Base-by-base conservation (phyloP, 2,329 filamentous ascomycete species). In the Scytalidium sp. region DNA sequence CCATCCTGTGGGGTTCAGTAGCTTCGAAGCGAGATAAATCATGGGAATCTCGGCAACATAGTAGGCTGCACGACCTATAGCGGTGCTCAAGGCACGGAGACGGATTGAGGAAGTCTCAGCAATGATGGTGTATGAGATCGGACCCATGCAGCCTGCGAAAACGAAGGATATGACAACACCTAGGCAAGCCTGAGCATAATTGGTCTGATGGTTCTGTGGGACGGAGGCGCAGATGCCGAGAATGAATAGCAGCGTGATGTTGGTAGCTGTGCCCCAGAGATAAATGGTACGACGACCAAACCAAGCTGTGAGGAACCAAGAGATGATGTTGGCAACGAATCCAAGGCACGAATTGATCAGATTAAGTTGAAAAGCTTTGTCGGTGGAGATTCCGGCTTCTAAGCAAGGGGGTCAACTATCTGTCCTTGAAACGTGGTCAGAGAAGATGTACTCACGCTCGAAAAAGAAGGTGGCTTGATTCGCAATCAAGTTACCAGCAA, bases 81-180 rank as follows among this genome's bases (percentile, higher is more conserved):
- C 81, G 19, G 81, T 85, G 7, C 78, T 85, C 22, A 84, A 67
- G 45, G 82, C 78, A 44, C 82, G 67, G 20, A 85, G 80, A 52
- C 81, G 80, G 48, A 85, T 75, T 43, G 82, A 70, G 0, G 82
- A 83, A 2, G 82, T 85, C 66, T 85, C 82, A 58, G 76, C 80
- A 41, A 85, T 85, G 57, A 84, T 80, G 67, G 80, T 76, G 75
- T 77, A 85, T 3, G 81, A 83, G 39, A 78, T 76, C 41, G 82
- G 82, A 3, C 79, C 82, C 20, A 79, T 79, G 8, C 82, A 64
- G 32, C 76, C 79, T 70, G 83, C 86, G 25, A 83, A 66, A 47
- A 86, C 78, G 25, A 81, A 85, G n/a, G n/a, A n/a, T 59, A 85
- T 73, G 56, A 85, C 80, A 51, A 85, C 69, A 56, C 81, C 81